Conservation (phyloP, 1,284 basidiomycete species). For the Malassezia slooffiae region DNA sequence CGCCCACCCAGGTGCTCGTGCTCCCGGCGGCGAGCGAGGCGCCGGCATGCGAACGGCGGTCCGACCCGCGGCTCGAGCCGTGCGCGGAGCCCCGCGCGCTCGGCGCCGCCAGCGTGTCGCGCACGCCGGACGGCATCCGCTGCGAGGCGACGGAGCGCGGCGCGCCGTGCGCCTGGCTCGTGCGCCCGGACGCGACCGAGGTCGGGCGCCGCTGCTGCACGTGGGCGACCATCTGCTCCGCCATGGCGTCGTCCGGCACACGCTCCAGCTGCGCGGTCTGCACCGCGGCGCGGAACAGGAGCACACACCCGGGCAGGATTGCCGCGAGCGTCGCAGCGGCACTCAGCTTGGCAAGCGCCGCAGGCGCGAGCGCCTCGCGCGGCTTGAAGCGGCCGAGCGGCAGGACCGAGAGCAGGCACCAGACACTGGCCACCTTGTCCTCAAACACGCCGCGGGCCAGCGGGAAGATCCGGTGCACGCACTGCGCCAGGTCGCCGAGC, state of each 20-base stretch:
- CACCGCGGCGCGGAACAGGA: conserved; percentile 30
- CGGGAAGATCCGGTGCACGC: conserved; percentile 74
- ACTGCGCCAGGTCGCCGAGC: conserved; percentile 55
- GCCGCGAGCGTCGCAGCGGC: conserved; percentile 43
- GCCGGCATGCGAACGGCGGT: conserved; percentile 19
- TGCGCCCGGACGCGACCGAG: conserved; percentile 13
- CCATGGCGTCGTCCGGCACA: conserved; percentile 17
- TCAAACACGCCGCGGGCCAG: conserved; percentile 82
- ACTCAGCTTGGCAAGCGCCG: conserved; percentile 45
- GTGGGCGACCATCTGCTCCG: conserved; percentile 9
- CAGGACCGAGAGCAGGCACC: conserved; percentile 51
- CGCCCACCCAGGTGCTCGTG: conserved; percentile 14
- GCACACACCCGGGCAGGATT: conserved; percentile 37
- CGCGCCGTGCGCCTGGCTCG: too few relatives aligned
- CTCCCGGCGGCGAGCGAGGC: conserved; percentile 28
- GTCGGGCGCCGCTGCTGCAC: conserved; percentile 7
- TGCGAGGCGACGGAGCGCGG: not conserved
- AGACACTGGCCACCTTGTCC: conserved; percentile 92
- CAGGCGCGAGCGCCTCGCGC: conserved; percentile 20
- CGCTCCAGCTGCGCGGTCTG: conserved; percentile 39
- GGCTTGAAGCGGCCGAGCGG: conserved; percentile 34
- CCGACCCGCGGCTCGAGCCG: conserved; percentile 20
- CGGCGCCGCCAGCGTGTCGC: conserved; percentile 1
- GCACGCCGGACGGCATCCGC: conserved; percentile 10
- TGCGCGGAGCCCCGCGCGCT: conserved; percentile 4